These are phyloP conservation scores for Aspergillus melleus DNA, from an alignment of 2,329 filamentous ascomycete species.

Conservation along the genomic window DNA sequence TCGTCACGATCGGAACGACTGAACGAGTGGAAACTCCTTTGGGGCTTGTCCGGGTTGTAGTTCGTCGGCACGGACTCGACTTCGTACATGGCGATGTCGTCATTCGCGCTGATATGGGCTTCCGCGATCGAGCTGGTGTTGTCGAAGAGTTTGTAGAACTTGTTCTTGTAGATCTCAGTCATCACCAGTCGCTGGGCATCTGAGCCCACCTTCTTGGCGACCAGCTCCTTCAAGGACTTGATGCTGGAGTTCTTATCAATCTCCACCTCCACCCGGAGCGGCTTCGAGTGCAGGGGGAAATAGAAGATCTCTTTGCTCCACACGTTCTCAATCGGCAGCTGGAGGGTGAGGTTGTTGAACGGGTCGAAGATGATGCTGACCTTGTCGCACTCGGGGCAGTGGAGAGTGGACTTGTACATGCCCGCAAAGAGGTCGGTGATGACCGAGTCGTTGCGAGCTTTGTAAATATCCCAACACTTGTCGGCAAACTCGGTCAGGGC, in stretches of 20 bases:
- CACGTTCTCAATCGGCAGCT: slow-evolving; percentile 80
- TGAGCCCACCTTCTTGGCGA: slow-evolving; percentile 54
- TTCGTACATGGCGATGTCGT: slow-evolving; percentile 73
- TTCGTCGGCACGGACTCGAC: slow-evolving; percentile 79
- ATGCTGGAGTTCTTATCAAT: slow-evolving; percentile 68
- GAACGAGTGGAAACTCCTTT: slow-evolving; percentile 41
- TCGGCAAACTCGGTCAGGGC: slow-evolving; percentile 83
- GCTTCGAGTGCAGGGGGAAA: slow-evolving; percentile 70
- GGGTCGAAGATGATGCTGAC: slow-evolving; percentile 99
- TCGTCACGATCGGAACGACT: slow-evolving; percentile 40
- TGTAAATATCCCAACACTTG: slow-evolving; percentile 88
- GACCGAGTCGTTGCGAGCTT: slow-evolving; percentile 88
- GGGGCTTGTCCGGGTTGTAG: slow-evolving; percentile 58
- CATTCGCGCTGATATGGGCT: slow-evolving; percentile 61
- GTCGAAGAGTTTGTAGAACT: slow-evolving; percentile 84
- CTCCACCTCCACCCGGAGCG: slow-evolving; percentile 74
- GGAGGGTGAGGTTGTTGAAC: slow-evolving; percentile 90
- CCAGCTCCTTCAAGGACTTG: slow-evolving; percentile 47
- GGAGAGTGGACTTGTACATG: slow-evolving; percentile 96
- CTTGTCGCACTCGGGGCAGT: slow-evolving; percentile 87
- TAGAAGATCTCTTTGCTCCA: slow-evolving; percentile 76
- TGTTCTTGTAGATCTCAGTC: slow-evolving; percentile 77
- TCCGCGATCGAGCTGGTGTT: slow-evolving; percentile 70
- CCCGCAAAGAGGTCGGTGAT: slow-evolving; percentile 95
- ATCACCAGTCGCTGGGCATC: slow-evolving; percentile 67